These are phyloP conservation scores for Hyphodiscus sp. DNA, from an alignment of 2,329 filamentous ascomycete species.

Conservation along the genomic window DNA sequence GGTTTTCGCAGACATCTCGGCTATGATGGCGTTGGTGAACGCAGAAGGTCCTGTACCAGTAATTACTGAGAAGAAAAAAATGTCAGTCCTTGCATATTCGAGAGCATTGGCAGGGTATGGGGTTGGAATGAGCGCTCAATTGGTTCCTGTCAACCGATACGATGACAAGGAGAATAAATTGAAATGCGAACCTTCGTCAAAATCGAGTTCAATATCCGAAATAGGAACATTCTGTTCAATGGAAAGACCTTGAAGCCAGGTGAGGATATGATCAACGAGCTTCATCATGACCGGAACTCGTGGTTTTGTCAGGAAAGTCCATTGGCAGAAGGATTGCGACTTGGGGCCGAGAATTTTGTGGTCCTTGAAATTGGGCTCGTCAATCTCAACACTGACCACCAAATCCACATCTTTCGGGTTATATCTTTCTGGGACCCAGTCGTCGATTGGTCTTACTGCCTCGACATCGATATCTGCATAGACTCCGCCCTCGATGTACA, in stretches of 20 bases:
- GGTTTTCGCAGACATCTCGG: conserved; percentile 50
- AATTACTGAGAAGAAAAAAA: conserved; percentile 39
- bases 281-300: conserved; percentile 60
- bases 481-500: conserved; percentile 58
- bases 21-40: conserved; percentile 60
- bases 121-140: background rate
- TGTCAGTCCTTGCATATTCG: background rate
- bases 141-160: too few relatives aligned
- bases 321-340: conserved; percentile 66
- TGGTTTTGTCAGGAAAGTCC: conserved; percentile 68
- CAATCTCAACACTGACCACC: conserved; percentile 64
- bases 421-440: conserved; percentile 57
- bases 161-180: background rate
- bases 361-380: conserved; percentile 58
- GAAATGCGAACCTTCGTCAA: conserved; percentile 47
- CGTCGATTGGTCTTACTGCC: conserved; percentile 42
- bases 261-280: conserved; percentile 62
- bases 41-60: conserved; percentile 64
- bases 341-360: conserved; percentile 62
- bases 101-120: background rate
- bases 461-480: conserved; percentile 55
- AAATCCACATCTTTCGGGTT: conserved; percentile 58
- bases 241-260: conserved; percentile 56
- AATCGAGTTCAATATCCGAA: conserved; percentile 55
- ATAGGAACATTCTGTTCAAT: conserved; percentile 51